Percentiles rank a stretch among this genome's conserved stretches.
These are phyloP conservation scores for Spiraea crenata DNA, from an alignment of 331 rosid genomes.

Conservation along the genomic window DNA sequence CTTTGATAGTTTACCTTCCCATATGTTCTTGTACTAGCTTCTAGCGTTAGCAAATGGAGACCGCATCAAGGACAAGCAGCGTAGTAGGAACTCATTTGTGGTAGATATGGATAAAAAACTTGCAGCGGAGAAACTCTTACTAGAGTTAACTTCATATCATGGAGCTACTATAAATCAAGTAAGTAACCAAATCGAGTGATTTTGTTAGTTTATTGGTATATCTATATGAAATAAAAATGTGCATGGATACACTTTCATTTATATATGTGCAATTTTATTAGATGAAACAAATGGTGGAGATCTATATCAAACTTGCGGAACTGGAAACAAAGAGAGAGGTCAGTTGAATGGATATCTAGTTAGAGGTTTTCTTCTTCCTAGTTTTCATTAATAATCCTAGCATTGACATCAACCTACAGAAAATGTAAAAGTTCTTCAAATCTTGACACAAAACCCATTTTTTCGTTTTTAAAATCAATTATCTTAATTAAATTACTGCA, in stretches of 20 bases:
- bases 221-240: background rate
- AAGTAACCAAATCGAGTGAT: background rate
- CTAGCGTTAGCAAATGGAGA: constrained; percentile 87
- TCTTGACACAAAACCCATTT: too few species aligned
- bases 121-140: constrained; percentile 81
- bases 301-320: constrained; percentile 94
- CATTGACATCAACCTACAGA: background rate
- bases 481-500: background rate
- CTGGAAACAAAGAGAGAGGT: constrained; percentile 91
- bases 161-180: constrained; percentile 72
- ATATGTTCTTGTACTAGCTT: constrained; percentile 49
- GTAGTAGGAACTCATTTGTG: constrained; percentile 83
- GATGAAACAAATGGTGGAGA: constrained; percentile 97
- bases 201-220: background rate
- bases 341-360: constrained; percentile 16
- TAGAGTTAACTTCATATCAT: constrained; percentile 68
- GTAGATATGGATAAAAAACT: constrained; percentile 91
- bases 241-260: too few species aligned
- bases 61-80: constrained; percentile 89
- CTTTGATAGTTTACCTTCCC: constrained; percentile 19
- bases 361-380: constrained; percentile 18
- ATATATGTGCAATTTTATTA: constrained; percentile 12
- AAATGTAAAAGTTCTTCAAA: too few species aligned
- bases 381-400: constrained; percentile 21
- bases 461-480: too few species aligned